Base-by-base conservation (phyloP, 192 early-diverging fungal species). In the Coemansia sp. region DNA sequence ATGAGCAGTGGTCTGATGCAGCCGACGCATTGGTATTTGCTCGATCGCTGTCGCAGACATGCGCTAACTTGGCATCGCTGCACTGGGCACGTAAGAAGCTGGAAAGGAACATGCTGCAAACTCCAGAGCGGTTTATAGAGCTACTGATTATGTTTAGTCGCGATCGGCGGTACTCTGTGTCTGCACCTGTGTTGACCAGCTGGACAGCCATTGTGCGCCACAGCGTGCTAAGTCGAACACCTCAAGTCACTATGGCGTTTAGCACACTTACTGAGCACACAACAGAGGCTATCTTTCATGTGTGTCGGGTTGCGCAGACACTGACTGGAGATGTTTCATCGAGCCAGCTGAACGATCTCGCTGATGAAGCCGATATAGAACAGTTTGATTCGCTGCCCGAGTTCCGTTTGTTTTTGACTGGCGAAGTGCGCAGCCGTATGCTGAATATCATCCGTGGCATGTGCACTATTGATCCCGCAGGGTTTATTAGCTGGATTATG, bases 31-130 rank as follows among this genome's bases (percentile, higher is more conserved):
- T 76, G 11, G 38, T 39, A 5, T 37, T 44, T 21, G 74, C 74
- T 2, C 39, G 48, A 1, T 37, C 37, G 1, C 34, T 76, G 17
- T 12, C 74, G 15, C 51, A 42, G 51, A 45, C 15, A 0, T 30
- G 38, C 43, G 38, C 44, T 2, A 65, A 62, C 12, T 51, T 70
- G 41, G 67, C 41, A 4, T 49, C 55, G 20, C 15, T 62, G 56
- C 74, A 76, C 47, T 76, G 74, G 74, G 63, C 67, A 40, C 74
- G 67, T 48, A 69, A 61, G 6, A 66, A 65, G 51, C 28, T 51
- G 3, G 66, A 54, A 21, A 11, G 20, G 6, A 67, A 55, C 34
- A 40, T 41, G 6, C 16, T 58, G n/a, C 20, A 11, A 5, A 38
- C 47, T 3, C 59, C 62, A 0, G 51, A 51, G 55, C 37, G 12